Base-by-base conservation (phyloP, 2,329 filamentous ascomycete species). In the Monosporascus sp. region DNA sequence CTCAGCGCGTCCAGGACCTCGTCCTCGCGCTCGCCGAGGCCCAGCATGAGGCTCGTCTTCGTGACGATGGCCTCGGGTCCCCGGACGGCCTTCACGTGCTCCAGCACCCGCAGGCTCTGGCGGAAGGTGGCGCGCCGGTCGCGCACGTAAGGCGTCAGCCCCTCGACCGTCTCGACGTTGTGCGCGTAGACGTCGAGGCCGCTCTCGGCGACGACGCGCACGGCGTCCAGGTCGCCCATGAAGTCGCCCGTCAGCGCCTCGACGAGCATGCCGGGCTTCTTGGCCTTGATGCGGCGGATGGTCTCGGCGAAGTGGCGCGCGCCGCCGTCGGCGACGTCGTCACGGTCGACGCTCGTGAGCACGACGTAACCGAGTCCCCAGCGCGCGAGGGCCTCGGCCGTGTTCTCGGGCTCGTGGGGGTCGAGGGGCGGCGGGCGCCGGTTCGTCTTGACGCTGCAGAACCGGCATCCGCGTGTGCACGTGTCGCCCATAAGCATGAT, bases 401-500 rank as follows among this genome's bases (percentile, higher is more conserved):
- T 96, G 72, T 99, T 86, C 77, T 99, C 94, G 1, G 94, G 94
- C 74, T 99, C 94, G 71, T 97, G 93, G 2, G 90, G 89, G 69
- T 99, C 94, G 48, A 99, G 80, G 11, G 94, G 89, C 42, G 86
- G 74, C 14, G 90, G 85, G 1, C 77, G 74, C 44, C 88, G 85
- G 54, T 77, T 86, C 3, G 94, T 99, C 80, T 97, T 97, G 50
- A 99, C 94, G 60, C 87, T 90, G 80, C 94, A 99, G 78, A 99
- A 99, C 50, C 94, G 84, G 73, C 94, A 99, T 18, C 93, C 94
- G 55, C 94, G 83, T 18, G 94, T 99, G 73, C 94, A 99, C 8
- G 93, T 97, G 71, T 99, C 94, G 59, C 94, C 94, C 92, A 97
- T 97, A 47, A 99, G 77, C 94, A 99, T 99, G 72, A 99, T 97